Evolutionary conservation across 495 filamentous ascomycete genomes (phyloP).

Genomic region (Poronia punctata): DNA sequence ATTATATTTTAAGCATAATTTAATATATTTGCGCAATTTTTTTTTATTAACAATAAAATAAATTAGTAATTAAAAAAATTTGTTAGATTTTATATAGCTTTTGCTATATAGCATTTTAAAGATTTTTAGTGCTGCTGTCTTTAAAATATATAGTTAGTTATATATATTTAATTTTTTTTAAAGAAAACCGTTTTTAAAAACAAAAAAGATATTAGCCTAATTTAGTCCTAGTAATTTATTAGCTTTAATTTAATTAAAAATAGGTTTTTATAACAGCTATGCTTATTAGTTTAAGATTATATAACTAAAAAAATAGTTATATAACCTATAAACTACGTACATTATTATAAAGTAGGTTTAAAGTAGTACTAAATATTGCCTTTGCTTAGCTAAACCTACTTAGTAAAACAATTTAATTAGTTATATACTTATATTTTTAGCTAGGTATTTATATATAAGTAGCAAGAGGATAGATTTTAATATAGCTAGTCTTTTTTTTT

Average conservation of each 20-base stretch:
- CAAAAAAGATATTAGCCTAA: background rate
- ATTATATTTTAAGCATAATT: background rate
- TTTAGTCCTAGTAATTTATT: background rate
- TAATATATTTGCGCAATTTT: slow-evolving; percentile 2
- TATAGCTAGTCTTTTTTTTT: no score
- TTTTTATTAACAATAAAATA: background rate
- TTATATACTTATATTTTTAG: no score
- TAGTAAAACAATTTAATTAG: no score
- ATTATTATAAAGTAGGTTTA: no score
- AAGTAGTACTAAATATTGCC: no score
- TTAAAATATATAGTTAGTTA: background rate
- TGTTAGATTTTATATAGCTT: background rate
- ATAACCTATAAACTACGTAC: no score
- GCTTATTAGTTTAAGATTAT: background rate
- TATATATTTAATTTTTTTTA: background rate
- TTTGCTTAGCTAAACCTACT: no score
- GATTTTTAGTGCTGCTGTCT: background rate
- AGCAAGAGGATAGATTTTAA: no score
- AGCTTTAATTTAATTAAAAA: background rate
- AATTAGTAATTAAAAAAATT: slow-evolving; percentile 1
- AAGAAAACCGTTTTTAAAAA: background rate
- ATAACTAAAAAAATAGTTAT: background rate
- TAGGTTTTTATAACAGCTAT: background rate
- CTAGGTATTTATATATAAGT: no score
- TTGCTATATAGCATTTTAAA: background rate